A percentile compares a stretch with the other conserved stretches of the same genome.
phyloP scores from a whole-genome alignment of 2,329 filamentous ascomycete species.

The Colletotrichum abscissum region DNA sequence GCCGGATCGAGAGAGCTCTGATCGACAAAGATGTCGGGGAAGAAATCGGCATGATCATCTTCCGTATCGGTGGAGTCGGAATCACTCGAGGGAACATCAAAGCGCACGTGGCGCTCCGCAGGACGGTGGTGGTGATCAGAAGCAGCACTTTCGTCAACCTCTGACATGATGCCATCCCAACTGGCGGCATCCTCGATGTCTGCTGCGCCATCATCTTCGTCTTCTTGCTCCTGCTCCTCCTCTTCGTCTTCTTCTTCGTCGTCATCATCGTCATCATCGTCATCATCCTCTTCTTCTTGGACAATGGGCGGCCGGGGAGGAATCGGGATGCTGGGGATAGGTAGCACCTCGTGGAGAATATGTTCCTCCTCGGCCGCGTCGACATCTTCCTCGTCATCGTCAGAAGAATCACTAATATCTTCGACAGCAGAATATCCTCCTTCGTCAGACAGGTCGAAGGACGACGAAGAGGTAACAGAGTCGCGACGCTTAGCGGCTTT shows the following conservation, averaged over 20 bases:
- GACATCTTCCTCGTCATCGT: conserved; percentile 84
- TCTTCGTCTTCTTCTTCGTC: conserved; percentile 54
- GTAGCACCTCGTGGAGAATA: conserved; percentile 61
- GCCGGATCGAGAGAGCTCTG: conserved; percentile 78
- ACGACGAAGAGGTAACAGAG: conserved; percentile 66
- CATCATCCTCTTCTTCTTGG: conserved; percentile 46
- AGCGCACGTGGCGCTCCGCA: conserved; percentile 76
- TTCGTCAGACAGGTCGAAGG: conserved; percentile 72
- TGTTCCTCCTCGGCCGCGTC: conserved; percentile 82
- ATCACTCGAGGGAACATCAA: conserved; percentile 75
- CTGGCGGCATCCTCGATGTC: conserved; percentile 56
- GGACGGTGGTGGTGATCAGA: conserved; percentile 53
- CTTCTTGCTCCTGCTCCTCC: conserved; percentile 50
- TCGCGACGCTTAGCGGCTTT: conserved; percentile 60
- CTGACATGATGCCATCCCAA: conserved; percentile 68
- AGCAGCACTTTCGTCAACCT: conserved; percentile 55
- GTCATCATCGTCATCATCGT: conserved; percentile 48
- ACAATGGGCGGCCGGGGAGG: conserved; percentile 62
- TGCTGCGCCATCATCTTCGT: conserved; percentile 50
- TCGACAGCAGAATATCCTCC: conserved; percentile 81
- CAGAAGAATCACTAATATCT: conserved; percentile 80
- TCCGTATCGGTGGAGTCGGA: conserved; percentile 74
- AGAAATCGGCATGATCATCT: conserved; percentile 72
- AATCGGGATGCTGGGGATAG: conserved; percentile 45
- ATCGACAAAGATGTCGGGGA: conserved; percentile 82